phyloP scores from a whole-genome alignment of 495 filamentous ascomycete genomes.

The Ramalina peruviana region DNA sequence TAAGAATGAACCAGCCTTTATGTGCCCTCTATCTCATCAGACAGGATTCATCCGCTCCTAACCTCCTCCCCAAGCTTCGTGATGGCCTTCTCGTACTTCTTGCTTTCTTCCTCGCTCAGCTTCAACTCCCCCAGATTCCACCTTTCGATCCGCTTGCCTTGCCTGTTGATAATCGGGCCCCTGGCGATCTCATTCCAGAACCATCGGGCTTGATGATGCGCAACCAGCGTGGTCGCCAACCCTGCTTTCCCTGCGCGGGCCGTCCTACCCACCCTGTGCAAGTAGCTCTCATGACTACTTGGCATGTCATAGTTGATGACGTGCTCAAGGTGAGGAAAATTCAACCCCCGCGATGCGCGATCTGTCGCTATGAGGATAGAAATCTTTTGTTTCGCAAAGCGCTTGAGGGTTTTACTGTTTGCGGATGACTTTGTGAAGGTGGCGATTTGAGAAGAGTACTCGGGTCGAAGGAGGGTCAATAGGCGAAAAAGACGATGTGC shows the following conservation, averaged over 20 bases:
- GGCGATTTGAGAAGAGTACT: constrained; percentile 40
- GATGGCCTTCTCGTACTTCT: constrained; percentile 48
- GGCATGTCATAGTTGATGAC: constrained; percentile 95
- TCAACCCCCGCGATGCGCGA: constrained; percentile 83
- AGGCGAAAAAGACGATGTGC: constrained; percentile 69
- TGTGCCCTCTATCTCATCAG: no score
- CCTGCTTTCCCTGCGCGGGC: constrained; percentile 69
- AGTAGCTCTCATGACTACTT: constrained; percentile 61
- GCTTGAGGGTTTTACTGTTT: constrained; percentile 47
- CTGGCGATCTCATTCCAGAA: constrained; percentile 68
- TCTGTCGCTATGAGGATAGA: constrained; percentile 80
- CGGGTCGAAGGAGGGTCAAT: constrained; percentile 51
- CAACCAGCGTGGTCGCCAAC: constrained; percentile 69
- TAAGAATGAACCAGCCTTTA: no score
- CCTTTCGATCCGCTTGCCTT: constrained; percentile 23
- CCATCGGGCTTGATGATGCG: constrained; percentile 65
- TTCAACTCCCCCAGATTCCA: constrained; percentile 29
- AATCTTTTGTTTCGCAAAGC: constrained; percentile 48
- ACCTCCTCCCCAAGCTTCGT: constrained; percentile 31
- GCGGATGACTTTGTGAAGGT: constrained; percentile 65
- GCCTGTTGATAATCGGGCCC: constrained; percentile 31
- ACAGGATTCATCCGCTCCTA: background rate
- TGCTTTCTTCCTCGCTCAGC: constrained; percentile 34
- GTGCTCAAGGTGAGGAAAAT: constrained; percentile 62
- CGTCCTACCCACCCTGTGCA: constrained; percentile 87